Conservation (phyloP, 106 monocot genomes). For the Triglochin maritima region DNA sequence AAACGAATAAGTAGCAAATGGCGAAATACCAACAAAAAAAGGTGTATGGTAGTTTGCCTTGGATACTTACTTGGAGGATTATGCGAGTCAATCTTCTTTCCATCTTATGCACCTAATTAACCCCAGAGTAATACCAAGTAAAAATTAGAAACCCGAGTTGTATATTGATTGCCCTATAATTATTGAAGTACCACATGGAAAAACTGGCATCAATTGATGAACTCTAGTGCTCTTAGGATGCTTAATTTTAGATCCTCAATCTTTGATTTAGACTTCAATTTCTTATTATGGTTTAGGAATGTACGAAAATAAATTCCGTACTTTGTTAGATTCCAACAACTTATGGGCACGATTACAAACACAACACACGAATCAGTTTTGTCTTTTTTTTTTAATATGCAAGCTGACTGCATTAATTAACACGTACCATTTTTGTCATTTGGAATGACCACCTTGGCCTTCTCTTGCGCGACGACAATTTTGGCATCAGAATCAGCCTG, state of each 20-base stretch:
- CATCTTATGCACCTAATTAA: conserved; percentile 25
- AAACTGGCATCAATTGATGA: too few relatives aligned
- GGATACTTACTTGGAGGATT: conserved; percentile 44
- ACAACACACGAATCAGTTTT: too few relatives aligned
- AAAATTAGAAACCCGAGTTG: too few relatives aligned
- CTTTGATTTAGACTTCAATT: too few relatives aligned
- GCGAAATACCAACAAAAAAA: conserved; percentile 34
- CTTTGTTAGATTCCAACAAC: too few relatives aligned
- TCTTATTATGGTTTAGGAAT: too few relatives aligned
- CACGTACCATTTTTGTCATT: conserved; percentile 42
- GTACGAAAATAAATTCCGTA: too few relatives aligned
- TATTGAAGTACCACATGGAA: not conserved
- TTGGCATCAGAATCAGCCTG: conserved; percentile 10
- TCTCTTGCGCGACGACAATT: conserved; percentile 13
- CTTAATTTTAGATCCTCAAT: too few relatives aligned
- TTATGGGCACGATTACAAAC: not conserved
- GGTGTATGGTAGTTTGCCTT: conserved; percentile 50
- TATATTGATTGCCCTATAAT: not conserved
- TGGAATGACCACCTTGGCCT: conserved; percentile 21
- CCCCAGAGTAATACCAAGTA: not conserved
- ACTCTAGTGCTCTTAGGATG: too few relatives aligned
- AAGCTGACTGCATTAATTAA: too few relatives aligned
- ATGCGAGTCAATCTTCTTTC: conserved; percentile 54
- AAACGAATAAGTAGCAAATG: not conserved
- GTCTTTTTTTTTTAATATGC: too few relatives aligned